Conservation (phyloP, 164 flowering plant species). For the Nymphaea thermarum region DNA sequence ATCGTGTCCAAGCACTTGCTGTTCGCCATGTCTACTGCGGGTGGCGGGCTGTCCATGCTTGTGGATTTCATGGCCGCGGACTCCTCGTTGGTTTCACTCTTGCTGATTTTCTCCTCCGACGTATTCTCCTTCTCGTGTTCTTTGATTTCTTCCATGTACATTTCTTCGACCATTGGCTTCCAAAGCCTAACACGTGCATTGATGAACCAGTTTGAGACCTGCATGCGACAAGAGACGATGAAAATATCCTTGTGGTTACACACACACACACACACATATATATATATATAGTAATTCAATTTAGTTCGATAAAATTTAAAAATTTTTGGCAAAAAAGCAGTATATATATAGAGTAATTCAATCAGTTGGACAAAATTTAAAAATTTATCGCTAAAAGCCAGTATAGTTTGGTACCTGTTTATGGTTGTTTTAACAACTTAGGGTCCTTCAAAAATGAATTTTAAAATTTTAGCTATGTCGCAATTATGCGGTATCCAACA, state of each 20-base stretch:
- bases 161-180: conserved; percentile 98
- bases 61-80: conserved; percentile 19
- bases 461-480: too few species aligned
- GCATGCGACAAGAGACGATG: not conserved
- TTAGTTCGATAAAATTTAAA: too few species aligned
- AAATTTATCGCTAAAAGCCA: too few species aligned
- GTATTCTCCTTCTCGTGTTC: conserved; percentile 35
- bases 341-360: too few species aligned
- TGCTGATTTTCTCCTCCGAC: conserved; percentile 28
- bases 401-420: too few species aligned
- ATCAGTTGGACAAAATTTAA: too few species aligned
- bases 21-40: not conserved
- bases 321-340: too few species aligned
- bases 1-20: not conserved
- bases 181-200: conserved; percentile 95
- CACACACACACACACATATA: too few species aligned
- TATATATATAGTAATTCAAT: too few species aligned
- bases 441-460: too few species aligned
- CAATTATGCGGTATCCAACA: too few species aligned
- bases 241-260: not conserved
- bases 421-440: too few species aligned
- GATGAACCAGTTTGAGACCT: conserved; percentile 99
- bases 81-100: conserved; percentile 38
- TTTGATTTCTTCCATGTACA: conserved; percentile 87
- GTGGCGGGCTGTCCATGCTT: conserved; percentile 24